Percentiles rank a stretch among this genome's conserved stretches.
phyloP scores from a whole-genome alignment of 2,329 filamentous ascomycete genomes.

The Penicillium sp. region DNA sequence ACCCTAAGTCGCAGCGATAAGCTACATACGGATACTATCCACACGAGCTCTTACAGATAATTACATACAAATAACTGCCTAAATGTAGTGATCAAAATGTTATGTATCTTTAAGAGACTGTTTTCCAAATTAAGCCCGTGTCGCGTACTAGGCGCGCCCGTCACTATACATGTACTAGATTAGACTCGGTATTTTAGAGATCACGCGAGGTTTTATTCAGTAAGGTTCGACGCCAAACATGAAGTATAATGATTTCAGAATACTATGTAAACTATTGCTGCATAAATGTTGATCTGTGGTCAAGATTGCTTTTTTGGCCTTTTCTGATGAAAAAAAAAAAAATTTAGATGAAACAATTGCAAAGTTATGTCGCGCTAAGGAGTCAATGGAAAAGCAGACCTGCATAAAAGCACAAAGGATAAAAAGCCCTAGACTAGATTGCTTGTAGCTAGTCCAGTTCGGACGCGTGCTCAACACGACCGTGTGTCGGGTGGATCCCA shows the following conservation, averaged over 20 bases:
- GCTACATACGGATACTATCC: no score
- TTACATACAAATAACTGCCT: no score
- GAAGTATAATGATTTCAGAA: background rate
- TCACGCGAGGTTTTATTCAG: background rate
- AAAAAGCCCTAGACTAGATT: no score
- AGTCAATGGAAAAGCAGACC: no score
- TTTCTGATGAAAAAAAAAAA: background rate
- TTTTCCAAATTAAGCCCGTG: background rate
- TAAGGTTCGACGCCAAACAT: background rate
- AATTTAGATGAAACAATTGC: background rate
- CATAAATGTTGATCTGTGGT: background rate
- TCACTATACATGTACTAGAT: background rate
- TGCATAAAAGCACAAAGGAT: no score
- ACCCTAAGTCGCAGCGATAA: no score
- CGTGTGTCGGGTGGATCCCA: constrained; percentile 16
- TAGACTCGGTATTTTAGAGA: background rate
- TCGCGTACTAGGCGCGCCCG: background rate
- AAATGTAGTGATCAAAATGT: background rate
- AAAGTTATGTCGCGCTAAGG: no score
- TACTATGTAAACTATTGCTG: background rate
- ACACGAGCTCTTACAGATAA: no score
- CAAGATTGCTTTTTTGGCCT: background rate
- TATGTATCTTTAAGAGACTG: background rate
- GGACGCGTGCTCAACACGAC: constrained; percentile 28
- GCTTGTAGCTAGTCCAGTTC: background rate